Evolutionary conservation across 805 yeast genomes (phyloP).

Genomic region (Wickerhamiella slavikovae): DNA sequence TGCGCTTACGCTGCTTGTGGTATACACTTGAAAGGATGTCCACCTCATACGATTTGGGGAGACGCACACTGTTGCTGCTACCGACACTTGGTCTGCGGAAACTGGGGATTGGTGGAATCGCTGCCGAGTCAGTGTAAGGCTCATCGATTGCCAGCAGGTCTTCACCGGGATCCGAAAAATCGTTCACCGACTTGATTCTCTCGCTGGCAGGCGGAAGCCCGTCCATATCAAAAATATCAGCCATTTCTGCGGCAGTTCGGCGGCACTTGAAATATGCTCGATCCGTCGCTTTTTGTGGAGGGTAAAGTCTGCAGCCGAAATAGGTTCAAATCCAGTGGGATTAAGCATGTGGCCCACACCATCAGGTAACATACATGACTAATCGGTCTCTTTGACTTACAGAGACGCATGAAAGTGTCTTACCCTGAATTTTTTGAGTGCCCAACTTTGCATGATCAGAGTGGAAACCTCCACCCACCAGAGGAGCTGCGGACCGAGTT

Average conservation of each 20-base stretch:
- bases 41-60: constrained; percentile 24
- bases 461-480: background rate
- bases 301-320: no score
- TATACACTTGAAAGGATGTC: constrained; percentile 20
- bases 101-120: background rate
- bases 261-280: no score
- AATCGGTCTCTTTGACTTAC: no score
- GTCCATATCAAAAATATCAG: background rate
- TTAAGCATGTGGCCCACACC: no score
- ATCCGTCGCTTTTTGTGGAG: no score
- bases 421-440: no score
- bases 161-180: no score
- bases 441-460: constrained; percentile 13
- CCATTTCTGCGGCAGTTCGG: background rate
- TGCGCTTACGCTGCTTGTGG: constrained; percentile 11
- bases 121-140: background rate
- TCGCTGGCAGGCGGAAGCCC: background rate
- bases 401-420: no score
- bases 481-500: background rate
- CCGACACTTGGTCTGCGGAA: no score
- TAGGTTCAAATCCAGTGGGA: no score
- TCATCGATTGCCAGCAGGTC: background rate
- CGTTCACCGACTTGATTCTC: no score
- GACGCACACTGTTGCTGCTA: background rate
- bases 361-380: no score